Base-by-base conservation (phyloP, 345 rosid species). In the Moricandia moricandioides region DNA sequence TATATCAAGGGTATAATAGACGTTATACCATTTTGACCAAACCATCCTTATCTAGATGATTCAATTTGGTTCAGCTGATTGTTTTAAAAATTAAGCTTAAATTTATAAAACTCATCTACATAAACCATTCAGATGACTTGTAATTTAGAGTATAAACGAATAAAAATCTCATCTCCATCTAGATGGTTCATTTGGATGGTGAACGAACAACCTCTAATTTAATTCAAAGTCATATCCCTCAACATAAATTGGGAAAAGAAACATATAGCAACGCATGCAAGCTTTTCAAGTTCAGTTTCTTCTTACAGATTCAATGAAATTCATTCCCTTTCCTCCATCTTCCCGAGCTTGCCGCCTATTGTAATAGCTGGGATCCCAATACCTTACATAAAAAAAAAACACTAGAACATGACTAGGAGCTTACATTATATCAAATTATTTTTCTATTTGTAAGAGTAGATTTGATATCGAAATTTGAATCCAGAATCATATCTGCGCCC, bases 331-430 rank as follows among this genome's bases (percentile, higher is more conserved):
- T 56, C 79, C 88, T 68, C 69, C 81, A 69, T 70, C 86, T 39
- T 77, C 80, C 26, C 76, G 79, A 51, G 81, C 72, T 69, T 78
- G 85, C 24, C 89, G 82, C 78, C 91, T 90, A 74, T 82, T 87
- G 85, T 89, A 89, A 82, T 90, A 88, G 80, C 87, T 81, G 55
- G 97, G 97, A 82, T 95, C 97, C 97, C 99, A 92, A 70, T 86
- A 89, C 99, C 99, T 95, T 80, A 26, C 54, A 83, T 59, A 21
- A 21, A 21, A 21, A 21, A 47, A 76, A 31, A 47, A 70, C 10
- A 31, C 52, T 27, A 73, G 55, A 61, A 58, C 34, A 66, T 66
- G 6, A 65, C 45, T 57, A 52, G 49, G 76, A 47, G 56, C 56
- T 49, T 27, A 66, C 18, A 0, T 16, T 21, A 21, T n/a, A 77